Conservation (phyloP, 2,329 filamentous ascomycete species). For the Beauveria brongniartii region DNA sequence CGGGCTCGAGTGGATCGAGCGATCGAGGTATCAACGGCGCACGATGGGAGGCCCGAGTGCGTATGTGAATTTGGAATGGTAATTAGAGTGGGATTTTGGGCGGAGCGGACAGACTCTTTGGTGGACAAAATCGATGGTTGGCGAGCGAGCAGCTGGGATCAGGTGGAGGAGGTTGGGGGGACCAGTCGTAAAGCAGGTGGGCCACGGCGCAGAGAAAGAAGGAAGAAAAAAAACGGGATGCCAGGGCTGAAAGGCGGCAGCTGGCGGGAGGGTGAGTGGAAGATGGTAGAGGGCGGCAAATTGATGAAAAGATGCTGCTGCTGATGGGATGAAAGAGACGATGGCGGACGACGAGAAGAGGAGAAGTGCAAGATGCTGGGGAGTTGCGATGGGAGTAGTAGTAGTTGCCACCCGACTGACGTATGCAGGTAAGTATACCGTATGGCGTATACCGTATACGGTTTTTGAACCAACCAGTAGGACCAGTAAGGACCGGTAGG, state of each 20-base stretch:
- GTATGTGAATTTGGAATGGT: neutral
- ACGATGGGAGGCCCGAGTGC: constrained; percentile 3
- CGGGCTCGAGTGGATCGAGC: constrained; percentile 6
- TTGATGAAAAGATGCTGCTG: constrained; percentile 11
- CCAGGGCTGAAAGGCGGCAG: neutral
- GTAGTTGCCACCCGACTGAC: constrained; percentile 11
- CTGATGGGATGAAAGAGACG: neutral
- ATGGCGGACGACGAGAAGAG: neutral
- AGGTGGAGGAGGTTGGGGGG: constrained; percentile 9
- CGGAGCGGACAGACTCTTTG: constrained; percentile 3
- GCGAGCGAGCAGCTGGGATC: constrained; percentile 8
- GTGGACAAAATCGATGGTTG: constrained; percentile 1
- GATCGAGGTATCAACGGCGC: constrained; percentile 9
- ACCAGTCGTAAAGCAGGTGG: constrained; percentile 1
- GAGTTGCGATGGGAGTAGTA: constrained; percentile 10
- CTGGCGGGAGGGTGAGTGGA: neutral
- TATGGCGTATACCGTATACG: no score
- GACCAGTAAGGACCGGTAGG: no score
- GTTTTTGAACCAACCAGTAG: no score
- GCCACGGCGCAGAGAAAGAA: neutral
- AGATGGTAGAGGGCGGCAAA: neutral
- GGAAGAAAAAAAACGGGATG: constrained; percentile 6
- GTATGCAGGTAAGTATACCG: neutral
- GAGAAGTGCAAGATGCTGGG: neutral
- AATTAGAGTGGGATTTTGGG: neutral